Evolutionary conservation across 2,329 filamentous ascomycete genomes (phyloP).

Genomic region (Stachybotrys echinatus): DNA sequence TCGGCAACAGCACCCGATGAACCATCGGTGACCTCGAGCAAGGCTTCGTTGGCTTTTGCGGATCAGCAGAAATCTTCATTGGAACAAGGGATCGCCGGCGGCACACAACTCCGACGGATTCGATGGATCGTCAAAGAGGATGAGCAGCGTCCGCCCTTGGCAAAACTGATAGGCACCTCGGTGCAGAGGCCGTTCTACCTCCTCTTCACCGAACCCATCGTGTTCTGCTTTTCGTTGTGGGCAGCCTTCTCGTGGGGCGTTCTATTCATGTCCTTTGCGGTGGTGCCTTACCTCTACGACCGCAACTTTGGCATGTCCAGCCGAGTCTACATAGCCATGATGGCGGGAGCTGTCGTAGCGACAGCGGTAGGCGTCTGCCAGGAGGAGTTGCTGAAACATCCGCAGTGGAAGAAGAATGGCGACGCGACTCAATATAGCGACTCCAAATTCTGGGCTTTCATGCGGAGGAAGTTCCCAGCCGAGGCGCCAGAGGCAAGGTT

Average conservation of each 20-base stretch:
- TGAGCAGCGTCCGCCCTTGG: conserved; percentile 65
- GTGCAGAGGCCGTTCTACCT: conserved; percentile 74
- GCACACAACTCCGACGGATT: conserved; percentile 42
- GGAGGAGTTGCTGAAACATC: conserved; percentile 55
- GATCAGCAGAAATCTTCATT: conserved; percentile 4
- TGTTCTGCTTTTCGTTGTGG: conserved; percentile 87
- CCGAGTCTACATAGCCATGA: conserved; percentile 69
- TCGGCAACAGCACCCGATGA: conserved; percentile 5
- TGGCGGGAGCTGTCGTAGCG: conserved; percentile 59
- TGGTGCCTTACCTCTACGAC: conserved; percentile 72
- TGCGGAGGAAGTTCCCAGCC: conserved; percentile 40
- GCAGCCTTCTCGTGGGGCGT: conserved; percentile 86
- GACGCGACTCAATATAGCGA: conserved; percentile 13
- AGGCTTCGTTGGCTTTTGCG: conserved; percentile 8
- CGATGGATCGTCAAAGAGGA: conserved; percentile 78
- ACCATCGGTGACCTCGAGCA: conserved; percentile 12
- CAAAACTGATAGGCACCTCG: conserved; percentile 67
- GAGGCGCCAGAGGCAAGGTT: conserved; percentile 70
- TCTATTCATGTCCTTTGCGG: conserved; percentile 78
- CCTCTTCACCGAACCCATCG: conserved; percentile 69
- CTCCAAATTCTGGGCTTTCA: conserved; percentile 36
- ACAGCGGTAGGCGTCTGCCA: conserved; percentile 67
- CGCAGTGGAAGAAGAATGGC: conserved; percentile 22
- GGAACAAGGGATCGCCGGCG: conserved; percentile 4
- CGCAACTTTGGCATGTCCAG: conserved; percentile 61